Evolutionary conservation across 2,329 filamentous ascomycete genomes (phyloP).

Genomic region (Sphaerostilbella broomeana): DNA sequence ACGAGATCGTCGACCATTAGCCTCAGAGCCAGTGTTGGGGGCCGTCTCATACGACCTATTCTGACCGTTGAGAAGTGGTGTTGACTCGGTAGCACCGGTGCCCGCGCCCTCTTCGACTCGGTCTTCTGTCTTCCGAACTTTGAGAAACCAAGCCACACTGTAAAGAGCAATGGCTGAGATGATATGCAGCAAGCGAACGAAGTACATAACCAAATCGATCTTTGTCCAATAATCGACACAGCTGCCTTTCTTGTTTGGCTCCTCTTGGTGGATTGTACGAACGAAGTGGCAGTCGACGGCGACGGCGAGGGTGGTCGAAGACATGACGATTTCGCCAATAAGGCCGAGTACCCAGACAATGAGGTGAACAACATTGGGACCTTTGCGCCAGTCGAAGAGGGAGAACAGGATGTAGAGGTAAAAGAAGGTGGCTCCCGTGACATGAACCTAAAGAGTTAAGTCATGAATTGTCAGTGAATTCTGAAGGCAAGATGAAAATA

Average conservation of each 20-base stretch:
- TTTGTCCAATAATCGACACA: conserved; percentile 36
- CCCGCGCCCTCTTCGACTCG: conserved; percentile 32
- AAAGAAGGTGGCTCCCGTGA: conserved; percentile 78
- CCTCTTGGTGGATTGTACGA: conserved; percentile 24
- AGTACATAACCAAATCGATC: conserved; percentile 59
- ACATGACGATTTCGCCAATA: conserved; percentile 65
- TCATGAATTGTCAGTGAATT: conserved; percentile 5
- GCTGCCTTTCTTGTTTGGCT: conserved; percentile 22
- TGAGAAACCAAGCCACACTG: conserved; percentile 35
- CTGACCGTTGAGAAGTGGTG: conserved; percentile 52
- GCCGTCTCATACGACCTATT: conserved; percentile 30
- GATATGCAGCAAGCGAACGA: conserved; percentile 62
- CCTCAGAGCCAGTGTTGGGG: conserved; percentile 20
- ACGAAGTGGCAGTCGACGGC: conserved; percentile 64
- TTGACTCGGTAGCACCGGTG: conserved; percentile 53
- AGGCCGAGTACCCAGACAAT: conserved; percentile 70
- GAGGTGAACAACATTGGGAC: conserved; percentile 74
- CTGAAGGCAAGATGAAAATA: background rate
- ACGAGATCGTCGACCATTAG: conserved; percentile 27
- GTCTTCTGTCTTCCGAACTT: conserved; percentile 32
- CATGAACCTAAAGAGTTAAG: conserved; percentile 60
- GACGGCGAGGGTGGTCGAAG: conserved; percentile 60
- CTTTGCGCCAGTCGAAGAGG: conserved; percentile 74
- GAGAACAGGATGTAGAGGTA: conserved; percentile 82
- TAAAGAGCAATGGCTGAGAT: conserved; percentile 49